These are phyloP conservation scores for Bidens hawaiensis DNA, from an alignment of 140 eudicot genomes.

Conservation along the genomic window DNA sequence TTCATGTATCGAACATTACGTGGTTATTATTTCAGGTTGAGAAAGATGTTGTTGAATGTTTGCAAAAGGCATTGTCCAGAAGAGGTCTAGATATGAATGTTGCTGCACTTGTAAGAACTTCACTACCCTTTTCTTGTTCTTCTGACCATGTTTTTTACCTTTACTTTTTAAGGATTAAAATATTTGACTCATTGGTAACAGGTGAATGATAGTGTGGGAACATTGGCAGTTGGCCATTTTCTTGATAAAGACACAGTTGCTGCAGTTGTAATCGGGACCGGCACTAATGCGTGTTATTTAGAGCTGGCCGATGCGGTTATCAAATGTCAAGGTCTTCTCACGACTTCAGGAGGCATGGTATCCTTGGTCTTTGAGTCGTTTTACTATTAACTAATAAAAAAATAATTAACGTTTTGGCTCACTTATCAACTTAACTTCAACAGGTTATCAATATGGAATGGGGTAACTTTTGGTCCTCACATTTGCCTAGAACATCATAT, in stretches of 20 bases:
- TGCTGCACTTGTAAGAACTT: constrained; percentile 68
- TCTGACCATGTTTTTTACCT: no score
- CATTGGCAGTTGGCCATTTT: constrained; percentile 87
- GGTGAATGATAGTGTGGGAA: constrained; percentile 95
- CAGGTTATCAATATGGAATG: constrained; percentile 98
- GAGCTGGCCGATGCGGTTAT: constrained; percentile 95
- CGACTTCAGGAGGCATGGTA: constrained; percentile 95
- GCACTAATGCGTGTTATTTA: constrained; percentile 92
- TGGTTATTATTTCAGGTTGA: constrained; percentile 51
- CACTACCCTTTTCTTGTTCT: neutral
- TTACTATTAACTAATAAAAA: neutral
- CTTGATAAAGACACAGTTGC: constrained; percentile 91
- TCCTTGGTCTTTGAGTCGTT: constrained; percentile 23
- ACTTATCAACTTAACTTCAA: constrained; percentile 14
- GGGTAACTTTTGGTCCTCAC: constrained; percentile 97
- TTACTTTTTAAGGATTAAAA: no score
- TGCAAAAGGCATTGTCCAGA: constrained; percentile 64
- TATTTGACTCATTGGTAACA: constrained; percentile 28
- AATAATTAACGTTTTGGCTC: neutral
- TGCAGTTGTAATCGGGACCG: constrained; percentile 90
- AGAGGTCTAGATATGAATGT: constrained; percentile 78
- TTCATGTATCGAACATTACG: constrained; percentile 1
- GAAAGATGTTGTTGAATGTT: constrained; percentile 61
- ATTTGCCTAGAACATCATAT: constrained; percentile 82
- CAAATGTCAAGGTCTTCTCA: constrained; percentile 85